phyloP scores from a whole-genome alignment of 1,284 basidiomycete species.

The Grifola frondosa region DNA sequence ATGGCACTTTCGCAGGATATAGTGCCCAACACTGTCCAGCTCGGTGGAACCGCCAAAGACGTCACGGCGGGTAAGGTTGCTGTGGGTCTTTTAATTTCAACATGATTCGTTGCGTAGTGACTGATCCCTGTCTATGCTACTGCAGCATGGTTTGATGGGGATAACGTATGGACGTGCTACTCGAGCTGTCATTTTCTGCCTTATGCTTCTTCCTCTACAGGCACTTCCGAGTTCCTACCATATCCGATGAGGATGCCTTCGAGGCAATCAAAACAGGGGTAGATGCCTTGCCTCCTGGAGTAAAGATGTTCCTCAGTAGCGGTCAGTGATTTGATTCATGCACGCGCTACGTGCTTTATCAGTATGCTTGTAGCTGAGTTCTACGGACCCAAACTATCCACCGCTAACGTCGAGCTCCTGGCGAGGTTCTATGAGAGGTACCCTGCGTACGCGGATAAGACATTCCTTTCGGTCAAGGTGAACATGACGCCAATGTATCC shows the following conservation, averaged over 20 bases:
- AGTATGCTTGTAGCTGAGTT: constrained; percentile 34
- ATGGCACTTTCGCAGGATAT: not conserved
- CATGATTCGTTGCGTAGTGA: constrained; percentile 1
- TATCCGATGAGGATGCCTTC: constrained; percentile 56
- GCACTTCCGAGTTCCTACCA: too few relatives aligned
- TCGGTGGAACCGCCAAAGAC: constrained; percentile 34
- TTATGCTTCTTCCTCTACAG: too few relatives aligned
- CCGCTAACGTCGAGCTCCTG: constrained; percentile 41
- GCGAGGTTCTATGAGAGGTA: constrained; percentile 46
- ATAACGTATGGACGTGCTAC: constrained; percentile 36
- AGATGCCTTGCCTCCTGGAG: constrained; percentile 42
- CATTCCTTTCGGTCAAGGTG: constrained; percentile 46
- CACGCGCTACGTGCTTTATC: not conserved
- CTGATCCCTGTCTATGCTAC: not conserved
- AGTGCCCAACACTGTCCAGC: constrained; percentile 22
- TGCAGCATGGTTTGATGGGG: constrained; percentile 51
- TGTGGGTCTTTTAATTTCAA: constrained; percentile 24
- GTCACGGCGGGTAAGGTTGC: constrained; percentile 36
- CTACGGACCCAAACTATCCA: constrained; percentile 36
- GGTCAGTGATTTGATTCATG: constrained; percentile 29
- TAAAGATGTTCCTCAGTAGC: constrained; percentile 47
- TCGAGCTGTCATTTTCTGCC: not conserved
- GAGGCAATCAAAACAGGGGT: constrained; percentile 60
- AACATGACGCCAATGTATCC: not conserved
- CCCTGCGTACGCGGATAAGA: constrained; percentile 50